Evolutionary conservation across 331 rosid genomes (phyloP).

Genomic region (Dryas integrifolia): DNA sequence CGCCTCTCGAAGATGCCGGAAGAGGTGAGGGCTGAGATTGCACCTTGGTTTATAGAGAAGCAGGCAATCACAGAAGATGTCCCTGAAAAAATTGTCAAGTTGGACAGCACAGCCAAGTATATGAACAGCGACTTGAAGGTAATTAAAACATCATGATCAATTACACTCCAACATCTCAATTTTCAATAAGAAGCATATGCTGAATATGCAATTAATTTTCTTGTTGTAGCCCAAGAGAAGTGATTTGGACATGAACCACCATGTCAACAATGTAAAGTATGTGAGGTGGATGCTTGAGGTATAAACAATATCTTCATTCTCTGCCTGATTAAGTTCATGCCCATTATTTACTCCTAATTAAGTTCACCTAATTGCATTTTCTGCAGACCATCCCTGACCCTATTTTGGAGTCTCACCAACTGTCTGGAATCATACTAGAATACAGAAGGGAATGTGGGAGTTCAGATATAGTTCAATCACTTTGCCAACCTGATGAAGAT

Average conservation of each 20-base stretch:
- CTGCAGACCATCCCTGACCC: constrained; percentile 74
- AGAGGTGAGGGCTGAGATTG: constrained; percentile 75
- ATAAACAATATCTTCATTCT: neutral
- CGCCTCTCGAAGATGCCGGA: constrained; percentile 94
- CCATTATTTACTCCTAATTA: neutral
- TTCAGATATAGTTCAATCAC: constrained; percentile 70
- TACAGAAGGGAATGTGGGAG: constrained; percentile 86
- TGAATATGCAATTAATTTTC: constrained; percentile 12
- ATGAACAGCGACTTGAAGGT: constrained; percentile 67
- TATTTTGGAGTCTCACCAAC: constrained; percentile 63
- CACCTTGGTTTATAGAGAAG: constrained; percentile 85
- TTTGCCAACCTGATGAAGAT: constrained; percentile 72
- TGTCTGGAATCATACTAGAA: constrained; percentile 63
- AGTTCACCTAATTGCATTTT: constrained; percentile 1
- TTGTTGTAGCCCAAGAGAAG: constrained; percentile 75
- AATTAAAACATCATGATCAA: constrained; percentile 15
- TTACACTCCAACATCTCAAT: neutral
- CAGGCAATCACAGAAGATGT: constrained; percentile 69
- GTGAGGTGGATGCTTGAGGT: constrained; percentile 97
- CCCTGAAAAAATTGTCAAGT: constrained; percentile 62
- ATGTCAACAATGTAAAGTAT: constrained; percentile 90
- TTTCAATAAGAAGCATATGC: constrained; percentile 1
- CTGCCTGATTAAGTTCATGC: neutral
- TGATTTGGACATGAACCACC: constrained; percentile 94
- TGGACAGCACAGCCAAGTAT: constrained; percentile 70